These are phyloP conservation scores for Taphrina betulina DNA, from an alignment of 1,139 yeast species.

Conservation along the genomic window DNA sequence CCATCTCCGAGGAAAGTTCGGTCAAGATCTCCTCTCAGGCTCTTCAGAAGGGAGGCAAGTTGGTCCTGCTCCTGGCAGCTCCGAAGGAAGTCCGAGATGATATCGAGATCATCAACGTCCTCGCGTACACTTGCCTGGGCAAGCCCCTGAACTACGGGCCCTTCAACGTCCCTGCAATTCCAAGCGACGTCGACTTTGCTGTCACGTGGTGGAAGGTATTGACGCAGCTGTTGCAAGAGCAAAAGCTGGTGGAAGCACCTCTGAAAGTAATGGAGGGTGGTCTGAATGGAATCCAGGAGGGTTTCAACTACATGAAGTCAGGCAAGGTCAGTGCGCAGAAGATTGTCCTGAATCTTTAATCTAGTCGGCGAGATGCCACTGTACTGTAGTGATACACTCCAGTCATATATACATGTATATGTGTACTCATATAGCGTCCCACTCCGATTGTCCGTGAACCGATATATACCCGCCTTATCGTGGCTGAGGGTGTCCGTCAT, in stretches of 20 bases:
- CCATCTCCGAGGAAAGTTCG: conserved; percentile 47
- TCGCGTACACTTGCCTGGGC: conserved; percentile 24
- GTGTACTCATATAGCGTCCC: too few relatives aligned
- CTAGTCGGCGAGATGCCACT: too few relatives aligned
- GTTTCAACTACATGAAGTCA: conserved; percentile 29
- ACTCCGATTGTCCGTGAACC: too few relatives aligned
- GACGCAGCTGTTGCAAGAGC: conserved; percentile 36
- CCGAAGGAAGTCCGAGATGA: conserved; percentile 1
- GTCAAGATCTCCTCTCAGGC: conserved; percentile 1
- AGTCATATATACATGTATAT: too few relatives aligned
- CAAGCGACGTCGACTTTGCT: conserved; percentile 34
- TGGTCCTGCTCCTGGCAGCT: conserved; percentile 16
- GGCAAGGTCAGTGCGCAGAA: conserved; percentile 36
- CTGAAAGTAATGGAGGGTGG: conserved; percentile 35
- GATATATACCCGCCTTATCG: too few relatives aligned
- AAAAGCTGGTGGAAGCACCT: conserved; percentile 32
- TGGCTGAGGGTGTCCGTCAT: too few relatives aligned
- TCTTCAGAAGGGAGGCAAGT: conserved; percentile 9
- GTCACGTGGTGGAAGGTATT: conserved; percentile 30
- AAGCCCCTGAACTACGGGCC: conserved; percentile 11
- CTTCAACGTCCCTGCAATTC: conserved; percentile 14
- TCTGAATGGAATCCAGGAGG: conserved; percentile 35
- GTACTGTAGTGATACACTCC: too few relatives aligned
- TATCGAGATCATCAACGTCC: conserved; percentile 6
- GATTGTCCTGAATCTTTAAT: too few relatives aligned